phyloP scores from a whole-genome alignment of 2,329 filamentous ascomycete species.

The Arachnomyces sp. region DNA sequence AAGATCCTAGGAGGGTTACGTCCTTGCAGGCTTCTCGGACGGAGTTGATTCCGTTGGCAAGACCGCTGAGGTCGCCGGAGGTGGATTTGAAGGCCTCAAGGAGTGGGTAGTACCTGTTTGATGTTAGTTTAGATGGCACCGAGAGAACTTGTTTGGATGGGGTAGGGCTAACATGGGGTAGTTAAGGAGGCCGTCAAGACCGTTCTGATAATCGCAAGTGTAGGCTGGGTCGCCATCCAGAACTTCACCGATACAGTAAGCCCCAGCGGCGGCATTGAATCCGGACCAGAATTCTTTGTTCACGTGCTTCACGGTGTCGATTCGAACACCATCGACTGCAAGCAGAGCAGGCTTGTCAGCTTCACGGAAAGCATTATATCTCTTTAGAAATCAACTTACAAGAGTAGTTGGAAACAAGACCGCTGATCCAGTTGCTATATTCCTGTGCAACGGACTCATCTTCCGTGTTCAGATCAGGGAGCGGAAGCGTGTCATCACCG shows the following conservation, averaged over 20 bases:
- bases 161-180: conserved; percentile 29
- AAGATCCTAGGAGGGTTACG: conserved; percentile 41
- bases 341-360: not conserved
- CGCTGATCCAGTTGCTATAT: conserved; percentile 52
- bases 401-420: conserved; percentile 51
- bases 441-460: conserved; percentile 40
- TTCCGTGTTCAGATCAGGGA: conserved; percentile 56
- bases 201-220: conserved; percentile 36
- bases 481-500: conserved; percentile 45
- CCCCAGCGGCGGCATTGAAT: conserved; percentile 31
- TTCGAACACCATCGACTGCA: conserved; percentile 41
- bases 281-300: conserved; percentile 33
- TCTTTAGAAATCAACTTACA: conserved; percentile 47
- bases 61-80: conserved; percentile 21
- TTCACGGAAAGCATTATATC: not conserved
- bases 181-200: conserved; percentile 39
- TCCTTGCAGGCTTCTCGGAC: conserved; percentile 32
- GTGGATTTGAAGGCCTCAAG: conserved; percentile 23
- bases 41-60: conserved; percentile 23
- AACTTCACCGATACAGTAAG: conserved; percentile 42
- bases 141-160: too few species aligned
- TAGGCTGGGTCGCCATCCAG: conserved; percentile 28
- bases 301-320: conserved; percentile 43
- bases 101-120: conserved; percentile 21
- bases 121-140: too few species aligned